Evolutionary conservation across 2,329 filamentous ascomycete species (phyloP).

Genomic region (Colletotrichum horii): DNA sequence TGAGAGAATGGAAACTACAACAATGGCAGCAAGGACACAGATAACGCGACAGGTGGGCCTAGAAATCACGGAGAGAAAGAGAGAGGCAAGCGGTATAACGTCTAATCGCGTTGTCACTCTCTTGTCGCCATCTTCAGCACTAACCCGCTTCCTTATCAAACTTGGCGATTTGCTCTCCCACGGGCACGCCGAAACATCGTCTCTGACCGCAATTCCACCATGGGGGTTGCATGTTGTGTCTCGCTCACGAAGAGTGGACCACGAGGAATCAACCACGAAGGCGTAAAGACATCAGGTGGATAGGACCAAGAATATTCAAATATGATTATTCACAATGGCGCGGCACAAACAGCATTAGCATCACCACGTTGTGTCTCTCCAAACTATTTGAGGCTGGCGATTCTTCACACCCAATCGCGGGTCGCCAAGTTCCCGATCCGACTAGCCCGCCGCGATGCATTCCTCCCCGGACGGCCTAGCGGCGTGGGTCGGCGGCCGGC

Average conservation of each 20-base stretch:
- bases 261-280: neutral
- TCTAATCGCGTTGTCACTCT: no score
- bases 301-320: neutral
- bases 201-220: neutral
- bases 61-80: no score
- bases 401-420: neutral
- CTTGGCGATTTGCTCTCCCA: neutral
- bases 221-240: neutral
- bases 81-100: no score
- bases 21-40: no score
- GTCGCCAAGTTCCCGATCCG: neutral
- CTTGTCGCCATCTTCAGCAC: no score
- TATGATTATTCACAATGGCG: neutral
- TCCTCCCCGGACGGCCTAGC: neutral
- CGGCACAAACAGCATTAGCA: neutral
- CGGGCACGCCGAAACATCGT: neutral
- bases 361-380: neutral
- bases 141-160: no score
- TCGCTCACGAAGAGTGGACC: neutral
- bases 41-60: no score
- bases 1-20: no score
- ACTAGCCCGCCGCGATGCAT: neutral
- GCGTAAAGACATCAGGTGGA: neutral
- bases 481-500: neutral
- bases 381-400: neutral